Evolutionary conservation across 257 asterid genomes (phyloP).

Genomic region (Mentha longifolia): DNA sequence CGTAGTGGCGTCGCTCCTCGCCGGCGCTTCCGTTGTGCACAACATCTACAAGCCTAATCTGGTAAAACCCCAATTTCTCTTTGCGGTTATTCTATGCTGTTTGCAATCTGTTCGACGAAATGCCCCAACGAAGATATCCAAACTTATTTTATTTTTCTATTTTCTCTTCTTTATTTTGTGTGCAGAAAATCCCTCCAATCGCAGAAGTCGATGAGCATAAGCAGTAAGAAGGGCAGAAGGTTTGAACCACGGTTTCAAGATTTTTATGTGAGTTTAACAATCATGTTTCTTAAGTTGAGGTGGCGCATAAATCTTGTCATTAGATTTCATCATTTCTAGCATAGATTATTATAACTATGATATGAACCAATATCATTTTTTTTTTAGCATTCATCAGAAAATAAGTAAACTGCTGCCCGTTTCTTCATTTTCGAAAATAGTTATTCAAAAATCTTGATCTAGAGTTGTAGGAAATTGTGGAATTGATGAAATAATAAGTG

Average conservation of each 20-base stretch:
- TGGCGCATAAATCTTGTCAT: neutral
- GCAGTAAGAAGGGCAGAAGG: slow-evolving; percentile 39
- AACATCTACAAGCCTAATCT: slow-evolving; percentile 77
- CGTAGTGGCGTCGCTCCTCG: slow-evolving; percentile 69
- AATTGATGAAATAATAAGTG: too few species aligned
- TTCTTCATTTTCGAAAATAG: too few species aligned
- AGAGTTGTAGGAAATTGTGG: too few species aligned
- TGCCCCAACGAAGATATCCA: slow-evolving; percentile 27
- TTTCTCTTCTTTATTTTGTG: neutral
- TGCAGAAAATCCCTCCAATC: slow-evolving; percentile 52
- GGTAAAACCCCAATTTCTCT: slow-evolving; percentile 34
- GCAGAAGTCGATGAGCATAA: slow-evolving; percentile 32
- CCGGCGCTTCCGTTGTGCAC: slow-evolving; percentile 84
- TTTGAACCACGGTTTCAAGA: neutral
- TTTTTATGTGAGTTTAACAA: neutral
- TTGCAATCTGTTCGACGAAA: slow-evolving; percentile 50
- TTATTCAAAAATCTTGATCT: too few species aligned
- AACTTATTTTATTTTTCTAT: neutral
- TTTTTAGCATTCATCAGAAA: too few species aligned
- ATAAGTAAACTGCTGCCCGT: too few species aligned
- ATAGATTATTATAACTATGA: too few species aligned
- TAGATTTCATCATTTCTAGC: neutral
- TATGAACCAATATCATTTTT: too few species aligned
- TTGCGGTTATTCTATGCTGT: neutral
- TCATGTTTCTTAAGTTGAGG: neutral